Base-by-base conservation (phyloP, 2,329 filamentous ascomycete genomes). In the Diaporthe destruens region DNA sequence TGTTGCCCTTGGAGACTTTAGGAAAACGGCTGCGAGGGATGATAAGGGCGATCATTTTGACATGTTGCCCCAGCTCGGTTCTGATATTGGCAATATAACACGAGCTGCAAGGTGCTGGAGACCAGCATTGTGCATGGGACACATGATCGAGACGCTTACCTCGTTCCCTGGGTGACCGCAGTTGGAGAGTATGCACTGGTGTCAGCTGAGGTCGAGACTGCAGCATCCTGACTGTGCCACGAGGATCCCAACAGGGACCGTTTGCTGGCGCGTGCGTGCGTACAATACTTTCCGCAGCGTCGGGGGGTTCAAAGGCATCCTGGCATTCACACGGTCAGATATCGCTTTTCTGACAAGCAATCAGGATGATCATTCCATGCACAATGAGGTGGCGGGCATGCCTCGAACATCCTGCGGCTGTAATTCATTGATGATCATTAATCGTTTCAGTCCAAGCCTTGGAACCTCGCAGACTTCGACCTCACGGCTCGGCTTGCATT, bases 331-430 rank as follows among this genome's bases (percentile, higher is more conserved):
- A 25, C 55, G 20, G 66, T 72, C 71, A 70, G 55, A 70, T 72
- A 72, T 70, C 56, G 56, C 69, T 59, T 70, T 70, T 70, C 65
- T 69, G 20, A 69, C 55, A 55, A 20, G 39, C 36, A 53, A 70
- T 18, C 44, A 53, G 56, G 54, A 55, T 32, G 44, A 53, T 70
- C 68, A 61, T 70, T 61, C 57, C 56, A 57, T 70, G 68, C 68
- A 70, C 55, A 70, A 70, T 70, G 68, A 70, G 49, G 47, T 70
- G 68, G 68, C 68, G 14, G 55, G 29, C 34, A 23, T n/a, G 23
- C 49, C 68, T 61, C 68, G 68, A 49, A 51, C 44, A 14, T 59
- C 25, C 53, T 57, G 20, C 49, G n/a, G 47, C n/a, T 59, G 9
- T 57, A 44, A 20, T 20, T 20, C 29, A 20, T 47, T 34, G 25